Evolutionary conservation across 2,329 filamentous ascomycete species (phyloP).

Genomic region (Penicillium oxalicum): DNA sequence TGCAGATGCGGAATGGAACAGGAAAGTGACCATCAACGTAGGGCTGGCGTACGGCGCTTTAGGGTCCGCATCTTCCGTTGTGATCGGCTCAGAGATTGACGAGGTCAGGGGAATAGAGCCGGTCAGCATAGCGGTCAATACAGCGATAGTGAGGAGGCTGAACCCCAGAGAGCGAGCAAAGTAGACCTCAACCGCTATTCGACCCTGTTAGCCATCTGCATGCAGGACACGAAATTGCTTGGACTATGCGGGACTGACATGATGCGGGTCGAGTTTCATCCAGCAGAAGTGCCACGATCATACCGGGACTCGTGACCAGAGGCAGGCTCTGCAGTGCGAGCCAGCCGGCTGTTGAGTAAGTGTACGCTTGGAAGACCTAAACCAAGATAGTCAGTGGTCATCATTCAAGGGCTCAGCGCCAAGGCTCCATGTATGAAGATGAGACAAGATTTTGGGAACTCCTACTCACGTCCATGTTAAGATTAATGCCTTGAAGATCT

Average conservation of each 20-base stretch:
- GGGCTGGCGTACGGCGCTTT: slow-evolving; percentile 61
- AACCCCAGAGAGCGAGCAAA: slow-evolving; percentile 67
- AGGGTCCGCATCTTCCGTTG: slow-evolving; percentile 40
- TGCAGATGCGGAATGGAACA: slow-evolving; percentile 59
- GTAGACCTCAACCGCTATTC: slow-evolving; percentile 61
- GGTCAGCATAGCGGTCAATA: slow-evolving; percentile 62
- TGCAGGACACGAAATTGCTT: background rate
- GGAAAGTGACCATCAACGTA: slow-evolving; percentile 58
- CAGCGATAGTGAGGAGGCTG: slow-evolving; percentile 58
- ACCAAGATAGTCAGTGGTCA: background rate
- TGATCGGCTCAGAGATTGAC: slow-evolving; percentile 36
- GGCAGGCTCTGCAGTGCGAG: slow-evolving; percentile 44
- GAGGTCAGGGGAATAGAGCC: slow-evolving; percentile 62
- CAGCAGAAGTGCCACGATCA: slow-evolving; percentile 56
- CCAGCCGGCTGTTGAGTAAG: slow-evolving; percentile 42
- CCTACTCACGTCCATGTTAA: slow-evolving; percentile 1
- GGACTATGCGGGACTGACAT: slow-evolving; percentile 36
- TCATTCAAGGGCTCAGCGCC: background rate
- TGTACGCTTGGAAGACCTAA: slow-evolving; percentile 43
- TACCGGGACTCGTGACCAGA: slow-evolving; percentile 54
- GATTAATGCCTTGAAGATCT: too few relatives aligned
- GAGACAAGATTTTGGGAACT: background rate
- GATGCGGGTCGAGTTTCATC: slow-evolving; percentile 52
- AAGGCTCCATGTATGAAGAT: too few relatives aligned
- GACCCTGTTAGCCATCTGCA: slow-evolving; percentile 9